Evolutionary conservation across 2,329 filamentous ascomycete species (phyloP), one percentile per base, ranked within the genome.

Genomic region (Phymatotrichopsis omnivora): DNA sequence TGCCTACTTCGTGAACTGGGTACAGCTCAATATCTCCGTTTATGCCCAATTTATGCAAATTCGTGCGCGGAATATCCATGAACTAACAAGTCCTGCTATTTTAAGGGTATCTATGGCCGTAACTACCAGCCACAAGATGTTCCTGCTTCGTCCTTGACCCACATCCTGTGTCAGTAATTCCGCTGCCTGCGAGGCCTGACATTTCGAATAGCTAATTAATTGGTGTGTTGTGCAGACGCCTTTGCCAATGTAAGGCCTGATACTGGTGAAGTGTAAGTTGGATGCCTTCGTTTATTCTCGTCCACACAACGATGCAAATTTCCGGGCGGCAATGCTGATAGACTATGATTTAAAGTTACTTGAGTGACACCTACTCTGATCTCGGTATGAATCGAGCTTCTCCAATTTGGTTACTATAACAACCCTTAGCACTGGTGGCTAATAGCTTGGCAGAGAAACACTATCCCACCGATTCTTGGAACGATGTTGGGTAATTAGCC

Each of bases 111-210:
- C 56, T 95, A 95, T 63, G 85, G 70, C 29, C 78, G 87, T 44
- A 81, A 89, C 58, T 82, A 91, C 61, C 74, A 78, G n/a, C 86
- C 87, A 0, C 82, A 93, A 60, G 78, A 93, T 60, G 73, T 96
- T 5, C 83, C 84, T 0, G 77, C 73, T 3, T 75, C 86, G 43
- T 81, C 84, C 45, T 74, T 95, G 31, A 96, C 87, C 0, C 89
- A 96, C 60, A 66, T 96, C 4, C 75, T 95, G 12, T 95, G 95
- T 52, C 43, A 40, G 36, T 56, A 34, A 27, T 29, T 32, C n/a
- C 22, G 4, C 19, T 14, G 10, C 36, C 20, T 19, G 8, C 24
- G 31, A 36, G 22, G 14, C 17, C 33, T 7, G 20, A 28, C 4
- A 10, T n/a, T 23, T 30, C 11, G 11, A 17, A 20, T n/a, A 22